Evolutionary conservation across 331 rosid species (phyloP).

Genomic region (Acacia pycnantha): DNA sequence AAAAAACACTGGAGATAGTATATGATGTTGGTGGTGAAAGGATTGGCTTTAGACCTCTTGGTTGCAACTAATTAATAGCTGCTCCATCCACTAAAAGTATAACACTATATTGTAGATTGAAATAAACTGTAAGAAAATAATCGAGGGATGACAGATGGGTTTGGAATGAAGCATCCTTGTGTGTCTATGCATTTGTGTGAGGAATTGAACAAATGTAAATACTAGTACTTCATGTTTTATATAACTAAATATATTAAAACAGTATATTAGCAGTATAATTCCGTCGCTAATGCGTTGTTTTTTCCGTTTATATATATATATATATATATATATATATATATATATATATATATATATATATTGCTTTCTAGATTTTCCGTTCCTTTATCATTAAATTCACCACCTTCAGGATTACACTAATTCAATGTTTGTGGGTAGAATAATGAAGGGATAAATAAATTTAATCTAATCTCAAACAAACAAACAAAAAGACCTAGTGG

Average conservation of each 20-base stretch:
- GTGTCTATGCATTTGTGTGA: background rate
- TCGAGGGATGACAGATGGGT: background rate
- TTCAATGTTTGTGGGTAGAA: background rate
- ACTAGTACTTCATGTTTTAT: background rate
- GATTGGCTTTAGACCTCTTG: background rate
- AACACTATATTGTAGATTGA: no score
- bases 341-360: no score
- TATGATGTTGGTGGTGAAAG: slow-evolving; percentile 54
- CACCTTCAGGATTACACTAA: background rate
- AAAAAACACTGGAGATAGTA: slow-evolving; percentile 51
- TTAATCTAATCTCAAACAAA: background rate
- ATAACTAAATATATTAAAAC: no score
- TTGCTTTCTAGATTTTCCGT: background rate
- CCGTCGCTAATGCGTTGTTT: no score
- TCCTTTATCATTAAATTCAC: background rate
- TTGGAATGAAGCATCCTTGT: background rate
- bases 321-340: no score
- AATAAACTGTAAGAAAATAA: no score
- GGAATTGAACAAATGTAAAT: background rate
- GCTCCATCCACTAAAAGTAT: no score
- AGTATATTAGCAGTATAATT: no score
- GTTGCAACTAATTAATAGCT: background rate
- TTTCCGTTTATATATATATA: no score
- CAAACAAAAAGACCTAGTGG: background rate
- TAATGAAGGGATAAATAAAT: background rate